phyloP scores from a whole-genome alignment of 140 eudicot genomes.

The Artemisia princeps region DNA sequence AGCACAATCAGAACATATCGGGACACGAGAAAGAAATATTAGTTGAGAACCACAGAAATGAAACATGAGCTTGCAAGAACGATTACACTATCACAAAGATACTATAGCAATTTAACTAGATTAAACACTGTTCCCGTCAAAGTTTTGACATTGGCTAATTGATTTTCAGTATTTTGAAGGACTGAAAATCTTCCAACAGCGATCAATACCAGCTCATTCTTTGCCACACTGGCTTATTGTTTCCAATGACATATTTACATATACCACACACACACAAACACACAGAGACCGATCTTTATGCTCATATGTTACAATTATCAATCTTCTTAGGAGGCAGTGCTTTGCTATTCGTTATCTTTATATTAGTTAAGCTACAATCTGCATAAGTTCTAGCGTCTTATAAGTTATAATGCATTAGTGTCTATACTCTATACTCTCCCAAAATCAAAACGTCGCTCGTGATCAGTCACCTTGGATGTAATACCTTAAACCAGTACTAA shows the following conservation, averaged over 20 bases:
- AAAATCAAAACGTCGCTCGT: not conserved
- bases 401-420: not conserved
- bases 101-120: constrained; percentile 3
- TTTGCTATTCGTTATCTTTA: constrained; percentile 1
- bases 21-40: constrained; percentile 14
- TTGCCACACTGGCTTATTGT: constrained; percentile 12
- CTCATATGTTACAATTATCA: not conserved
- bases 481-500: not conserved
- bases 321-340: constrained; percentile 12
- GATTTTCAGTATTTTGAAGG: constrained; percentile 12
- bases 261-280: constrained; percentile 2
- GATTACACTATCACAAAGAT: constrained; percentile 11
- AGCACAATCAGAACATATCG: constrained; percentile 23
- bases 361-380: not conserved
- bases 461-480: not conserved
- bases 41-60: constrained; percentile 17
- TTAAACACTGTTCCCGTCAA: not conserved
- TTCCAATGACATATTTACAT: constrained; percentile 5
- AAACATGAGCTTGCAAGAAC: constrained; percentile 18
- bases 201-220: constrained; percentile 1
- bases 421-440: constrained; percentile 5
- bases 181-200: constrained; percentile 18
- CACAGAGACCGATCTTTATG: constrained; percentile 4
- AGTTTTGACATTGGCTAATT: not conserved
- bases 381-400: too few species aligned